These are phyloP conservation scores for Elaeagnus macrophylla DNA, from an alignment of 306 rosid species.

Conservation along the genomic window DNA sequence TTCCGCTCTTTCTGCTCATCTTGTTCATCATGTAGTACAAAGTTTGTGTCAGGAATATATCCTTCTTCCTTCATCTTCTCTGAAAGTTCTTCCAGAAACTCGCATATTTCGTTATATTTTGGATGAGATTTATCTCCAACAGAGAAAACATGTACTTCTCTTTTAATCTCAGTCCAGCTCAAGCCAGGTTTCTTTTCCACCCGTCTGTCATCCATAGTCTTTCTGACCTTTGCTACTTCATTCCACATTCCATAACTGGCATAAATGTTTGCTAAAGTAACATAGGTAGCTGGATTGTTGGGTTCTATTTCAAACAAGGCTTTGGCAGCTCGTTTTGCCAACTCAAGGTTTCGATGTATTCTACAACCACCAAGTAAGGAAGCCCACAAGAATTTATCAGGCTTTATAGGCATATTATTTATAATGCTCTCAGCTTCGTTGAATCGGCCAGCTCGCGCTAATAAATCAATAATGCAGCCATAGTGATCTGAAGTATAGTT, in stretches of 20 bases:
- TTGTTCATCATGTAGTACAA: conserved; percentile 57
- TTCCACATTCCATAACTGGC: conserved; percentile 54
- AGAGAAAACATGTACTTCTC: conserved; percentile 41
- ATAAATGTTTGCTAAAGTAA: conserved; percentile 55
- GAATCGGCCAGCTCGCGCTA: conserved; percentile 57
- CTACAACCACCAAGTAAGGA: conserved; percentile 66
- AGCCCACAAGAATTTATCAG: conserved; percentile 59
- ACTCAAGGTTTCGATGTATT: conserved; percentile 50
- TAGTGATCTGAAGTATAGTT: conserved; percentile 52
- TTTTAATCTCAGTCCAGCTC: conserved; percentile 65
- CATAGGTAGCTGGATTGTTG: conserved; percentile 56
- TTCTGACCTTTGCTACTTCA: conserved; percentile 44
- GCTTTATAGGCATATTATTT: conserved; percentile 47
- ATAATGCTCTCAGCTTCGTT: conserved; percentile 49
- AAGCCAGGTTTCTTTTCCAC: conserved; percentile 48
- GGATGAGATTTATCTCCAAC: conserved; percentile 60
- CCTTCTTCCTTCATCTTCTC: conserved; percentile 61
- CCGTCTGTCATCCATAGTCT: conserved; percentile 38
- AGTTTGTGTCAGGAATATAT: conserved; percentile 55
- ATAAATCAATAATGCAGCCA: conserved; percentile 52
- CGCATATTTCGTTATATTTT: conserved; percentile 41
- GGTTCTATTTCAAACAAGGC: conserved; percentile 61
- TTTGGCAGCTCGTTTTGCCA: conserved; percentile 50
- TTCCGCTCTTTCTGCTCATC: conserved; percentile 60
- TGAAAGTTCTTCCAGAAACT: conserved; percentile 34